Evolutionary conservation across 2,329 filamentous ascomycete genomes (phyloP).

Genomic region (Emydomyces testavorans): DNA sequence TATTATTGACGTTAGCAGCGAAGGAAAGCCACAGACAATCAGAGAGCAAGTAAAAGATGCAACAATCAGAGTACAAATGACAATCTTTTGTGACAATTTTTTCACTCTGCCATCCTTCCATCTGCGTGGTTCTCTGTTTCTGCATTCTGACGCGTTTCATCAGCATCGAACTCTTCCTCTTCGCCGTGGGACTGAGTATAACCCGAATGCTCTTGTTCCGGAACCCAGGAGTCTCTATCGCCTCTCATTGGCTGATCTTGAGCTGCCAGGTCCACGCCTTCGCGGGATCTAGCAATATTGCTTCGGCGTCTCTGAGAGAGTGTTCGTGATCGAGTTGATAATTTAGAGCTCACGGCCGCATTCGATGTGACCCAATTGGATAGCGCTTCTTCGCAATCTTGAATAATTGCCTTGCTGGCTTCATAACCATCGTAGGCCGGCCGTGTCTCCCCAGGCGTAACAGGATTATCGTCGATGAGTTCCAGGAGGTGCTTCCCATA

Average conservation of each 20-base stretch:
- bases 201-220: constrained; percentile 48
- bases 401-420: constrained; percentile 95
- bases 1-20: neutral
- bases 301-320: constrained; percentile 74
- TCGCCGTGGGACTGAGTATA: constrained; percentile 37
- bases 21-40: neutral
- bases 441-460: constrained; percentile 92
- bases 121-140: constrained; percentile 27
- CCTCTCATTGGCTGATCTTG: constrained; percentile 72
- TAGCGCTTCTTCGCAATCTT: constrained; percentile 94
- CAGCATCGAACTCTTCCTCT: constrained; percentile 28
- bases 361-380: constrained; percentile 94
- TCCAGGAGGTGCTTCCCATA: constrained; percentile 98
- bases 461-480: constrained; percentile 88
- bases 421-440: constrained; percentile 96
- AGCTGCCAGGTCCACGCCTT: constrained; percentile 64
- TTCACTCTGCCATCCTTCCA: constrained; percentile 21
- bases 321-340: constrained; percentile 76
- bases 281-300: constrained; percentile 53
- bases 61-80: no score
- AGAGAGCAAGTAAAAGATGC: no score
- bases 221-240: constrained; percentile 70
- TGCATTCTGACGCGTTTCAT: constrained; percentile 21
- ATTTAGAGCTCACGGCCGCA: constrained; percentile 73
- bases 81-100: neutral